Conservation (phyloP, 2,329 filamentous ascomycete species). For the Sclerotinia spermophila region DNA sequence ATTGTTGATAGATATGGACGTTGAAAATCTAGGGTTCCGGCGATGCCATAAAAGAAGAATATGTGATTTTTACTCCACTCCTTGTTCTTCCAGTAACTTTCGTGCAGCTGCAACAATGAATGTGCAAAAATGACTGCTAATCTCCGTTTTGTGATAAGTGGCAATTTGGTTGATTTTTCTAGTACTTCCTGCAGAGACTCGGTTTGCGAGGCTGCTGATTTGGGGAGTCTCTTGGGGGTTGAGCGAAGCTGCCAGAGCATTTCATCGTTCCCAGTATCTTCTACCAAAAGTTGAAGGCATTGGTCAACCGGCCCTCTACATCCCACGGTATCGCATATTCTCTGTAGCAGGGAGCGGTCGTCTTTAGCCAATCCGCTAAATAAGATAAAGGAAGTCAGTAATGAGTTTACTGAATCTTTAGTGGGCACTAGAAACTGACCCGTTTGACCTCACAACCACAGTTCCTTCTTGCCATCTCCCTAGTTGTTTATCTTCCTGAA, state of each 20-base stretch:
- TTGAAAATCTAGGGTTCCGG: neutral
- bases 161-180: neutral
- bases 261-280: neutral
- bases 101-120: neutral
- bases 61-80: neutral
- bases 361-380: neutral
- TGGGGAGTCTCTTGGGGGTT: constrained; percentile 2
- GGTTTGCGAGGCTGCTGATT: neutral
- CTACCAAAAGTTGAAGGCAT: constrained; percentile 6
- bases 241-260: constrained; percentile 10
- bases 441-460: neutral
- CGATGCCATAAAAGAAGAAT: neutral
- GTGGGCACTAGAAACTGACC: neutral
- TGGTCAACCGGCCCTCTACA: neutral
- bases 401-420: neutral
- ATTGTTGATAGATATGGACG: neutral
- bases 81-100: constrained; percentile 7
- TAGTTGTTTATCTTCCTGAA: neutral
- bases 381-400: neutral
- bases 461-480: constrained; percentile 12
- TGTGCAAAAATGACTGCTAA: constrained; percentile 5
- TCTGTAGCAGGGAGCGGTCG: neutral
- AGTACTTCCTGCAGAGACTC: neutral
- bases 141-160: neutral
- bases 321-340: neutral